Evolutionary conservation across 371 early-diverging fungal genomes (phyloP).

Genomic region (Mucor sp.): DNA sequence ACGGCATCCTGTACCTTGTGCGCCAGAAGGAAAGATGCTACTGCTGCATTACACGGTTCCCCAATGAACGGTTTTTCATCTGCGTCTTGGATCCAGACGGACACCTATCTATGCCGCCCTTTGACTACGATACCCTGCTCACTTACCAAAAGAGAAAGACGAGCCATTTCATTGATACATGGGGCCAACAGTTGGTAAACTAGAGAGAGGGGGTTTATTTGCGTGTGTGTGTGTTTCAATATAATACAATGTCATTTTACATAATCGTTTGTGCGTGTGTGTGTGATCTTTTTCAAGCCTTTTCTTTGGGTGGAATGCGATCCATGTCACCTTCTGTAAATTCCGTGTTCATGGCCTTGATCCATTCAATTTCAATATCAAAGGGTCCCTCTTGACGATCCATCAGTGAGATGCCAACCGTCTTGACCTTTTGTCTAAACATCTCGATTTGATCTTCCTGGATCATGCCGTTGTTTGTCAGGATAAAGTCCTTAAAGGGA

Average conservation of each 20-base stretch:
- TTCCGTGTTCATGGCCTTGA: slow-evolving; percentile 80
- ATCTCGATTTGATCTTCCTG: slow-evolving; percentile 85
- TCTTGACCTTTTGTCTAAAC: slow-evolving; percentile 82
- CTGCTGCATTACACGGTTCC: background rate
- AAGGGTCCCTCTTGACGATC: slow-evolving; percentile 88
- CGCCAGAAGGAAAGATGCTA: background rate
- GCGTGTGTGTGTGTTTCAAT: background rate
- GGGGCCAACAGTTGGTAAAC: background rate
- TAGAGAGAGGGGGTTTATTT: background rate
- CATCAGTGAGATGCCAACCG: slow-evolving; percentile 86
- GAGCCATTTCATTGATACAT: background rate
- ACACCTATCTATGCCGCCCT: background rate
- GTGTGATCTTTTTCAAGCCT: background rate
- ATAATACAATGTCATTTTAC: background rate
- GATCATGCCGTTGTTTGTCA: slow-evolving; percentile 86
- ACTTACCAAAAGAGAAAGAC: background rate
- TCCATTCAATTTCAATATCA: slow-evolving; percentile 86
- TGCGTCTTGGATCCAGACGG: background rate
- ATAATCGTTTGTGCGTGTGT: background rate
- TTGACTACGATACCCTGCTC: background rate
- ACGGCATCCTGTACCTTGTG: background rate
- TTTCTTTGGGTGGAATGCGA: slow-evolving; percentile 22
- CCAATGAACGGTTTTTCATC: background rate
- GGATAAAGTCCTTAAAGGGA: slow-evolving; percentile 89
- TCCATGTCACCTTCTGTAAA: slow-evolving; percentile 74